Evolutionary conservation across 257 asterid species (phyloP).

Genomic region (Oldenlandia corymbosa): DNA sequence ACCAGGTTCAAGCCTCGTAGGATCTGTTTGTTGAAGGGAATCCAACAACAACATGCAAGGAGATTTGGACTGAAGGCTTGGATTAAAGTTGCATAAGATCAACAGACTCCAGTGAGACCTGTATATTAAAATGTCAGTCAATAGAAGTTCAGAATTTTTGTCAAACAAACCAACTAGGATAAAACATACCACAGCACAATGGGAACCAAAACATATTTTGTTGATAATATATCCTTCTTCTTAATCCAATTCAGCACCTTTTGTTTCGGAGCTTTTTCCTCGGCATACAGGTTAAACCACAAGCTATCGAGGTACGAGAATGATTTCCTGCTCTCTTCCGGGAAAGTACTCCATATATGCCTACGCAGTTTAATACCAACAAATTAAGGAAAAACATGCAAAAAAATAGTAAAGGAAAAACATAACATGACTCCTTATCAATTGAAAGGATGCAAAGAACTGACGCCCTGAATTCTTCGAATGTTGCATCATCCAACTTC

Average conservation of each 20-base stretch:
- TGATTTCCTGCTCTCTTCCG: constrained; percentile 42
- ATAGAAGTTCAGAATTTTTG: background rate
- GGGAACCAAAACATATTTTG: constrained; percentile 51
- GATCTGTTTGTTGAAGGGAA: constrained; percentile 37
- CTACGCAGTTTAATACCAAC: constrained; percentile 21
- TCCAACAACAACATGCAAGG: constrained; percentile 71
- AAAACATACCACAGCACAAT: constrained; percentile 55
- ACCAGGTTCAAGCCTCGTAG: constrained; percentile 45
- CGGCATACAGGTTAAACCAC: constrained; percentile 2
- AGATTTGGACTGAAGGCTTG: constrained; percentile 26
- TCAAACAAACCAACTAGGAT: background rate
- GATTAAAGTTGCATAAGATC: constrained; percentile 64
- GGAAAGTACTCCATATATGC: constrained; percentile 41
- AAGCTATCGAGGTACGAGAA: constrained; percentile 16
- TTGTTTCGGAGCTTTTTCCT: background rate
- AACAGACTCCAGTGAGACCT: constrained; percentile 85
- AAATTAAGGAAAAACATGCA: too few species aligned
- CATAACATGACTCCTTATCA: background rate
- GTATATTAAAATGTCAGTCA: constrained; percentile 11
- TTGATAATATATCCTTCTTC: constrained; percentile 2
- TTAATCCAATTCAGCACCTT: constrained; percentile 5
- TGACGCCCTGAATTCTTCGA: constrained; percentile 41
- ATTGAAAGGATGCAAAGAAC: constrained; percentile 7
- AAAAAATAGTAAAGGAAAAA: too few species aligned
- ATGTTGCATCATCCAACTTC: constrained; percentile 41